Base-by-base conservation (phyloP, 768 basidiomycete genomes). In the Phlebiopsis gigantea region DNA sequence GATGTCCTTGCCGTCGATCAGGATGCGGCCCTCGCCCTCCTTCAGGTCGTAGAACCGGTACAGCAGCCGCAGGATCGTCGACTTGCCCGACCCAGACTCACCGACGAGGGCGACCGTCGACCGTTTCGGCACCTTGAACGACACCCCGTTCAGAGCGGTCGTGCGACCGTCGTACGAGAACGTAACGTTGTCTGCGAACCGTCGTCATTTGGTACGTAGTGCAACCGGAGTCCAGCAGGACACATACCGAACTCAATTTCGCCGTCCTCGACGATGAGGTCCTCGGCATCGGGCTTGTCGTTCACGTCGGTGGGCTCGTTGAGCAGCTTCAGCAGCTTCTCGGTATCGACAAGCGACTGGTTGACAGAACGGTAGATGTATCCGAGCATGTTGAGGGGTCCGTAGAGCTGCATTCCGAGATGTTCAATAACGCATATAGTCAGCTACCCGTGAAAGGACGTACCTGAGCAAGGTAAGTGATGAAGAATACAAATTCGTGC, bases 41-140 rank as follows among this genome's bases (percentile, higher is more conserved):
- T 80, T 78, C 14, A 94, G 77, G 64, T 98, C 94, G 68, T 98
- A 97, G 73, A 98, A 93, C 21, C 94, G 81, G 71, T 92, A 97
- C 15, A 98, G 75, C 26, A 95, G 77, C n/a, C 92, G 87, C 49
- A 93, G 71, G 55, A 93, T 84, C 0, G 92, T 90, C 9, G 87
- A 89, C 70, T 93, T 95, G 12, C 92, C 87, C 2, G 87, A 76
- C 1, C 90, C 91, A 2, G 85, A 84, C 66, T 88, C 85, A 21
- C 88, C 93, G 14, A 98, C 92, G 21, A 98, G 79, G 0, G 95
- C 96, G 19, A 97, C 93, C 14, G 90, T 87, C 4, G 85, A 83
- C 4, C 90, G 89, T 66, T 88, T 90, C 0, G 90, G 89, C 19
- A 98, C 86, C 63, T 82, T 88, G 79, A 98, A 98, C 1, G 87